These are phyloP conservation scores for Ephemerocybe angulata DNA, from an alignment of 768 basidiomycete genomes.

Conservation along the genomic window DNA sequence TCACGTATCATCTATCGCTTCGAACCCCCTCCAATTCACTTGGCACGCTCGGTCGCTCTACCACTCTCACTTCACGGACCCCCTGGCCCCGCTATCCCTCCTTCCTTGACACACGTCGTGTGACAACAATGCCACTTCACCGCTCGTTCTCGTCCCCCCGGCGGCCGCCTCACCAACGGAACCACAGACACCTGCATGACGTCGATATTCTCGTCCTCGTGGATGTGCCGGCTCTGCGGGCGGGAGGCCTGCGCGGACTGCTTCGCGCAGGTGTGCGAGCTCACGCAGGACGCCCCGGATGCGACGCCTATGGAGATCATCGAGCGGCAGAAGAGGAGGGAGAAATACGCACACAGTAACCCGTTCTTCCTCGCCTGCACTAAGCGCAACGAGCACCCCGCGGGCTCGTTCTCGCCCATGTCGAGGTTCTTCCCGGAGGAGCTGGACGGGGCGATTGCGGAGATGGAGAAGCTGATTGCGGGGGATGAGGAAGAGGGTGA, in stretches of 20 bases:
- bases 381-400: conserved; percentile 64
- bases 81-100: too few relatives aligned
- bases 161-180: too few relatives aligned
- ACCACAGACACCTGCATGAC: conserved; percentile 87
- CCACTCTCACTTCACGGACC: too few relatives aligned
- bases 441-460: conserved; percentile 57
- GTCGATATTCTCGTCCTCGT: conserved; percentile 84
- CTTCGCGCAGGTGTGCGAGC: conserved; percentile 61
- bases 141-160: too few relatives aligned
- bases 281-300: conserved; percentile 52
- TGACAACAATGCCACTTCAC: too few relatives aligned
- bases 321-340: conserved; percentile 48
- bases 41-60: too few relatives aligned
- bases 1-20: too few relatives aligned
- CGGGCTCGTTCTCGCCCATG: conserved; percentile 72
- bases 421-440: conserved; percentile 69
- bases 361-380: conserved; percentile 76
- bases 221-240: conserved; percentile 90
- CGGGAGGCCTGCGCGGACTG: conserved; percentile 88
- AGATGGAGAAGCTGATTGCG: conserved; percentile 59
- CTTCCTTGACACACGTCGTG: too few relatives aligned
- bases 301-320: conserved; percentile 46
- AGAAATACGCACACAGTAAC: conserved; percentile 60
- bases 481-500: conserved; percentile 5
- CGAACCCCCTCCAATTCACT: too few relatives aligned